Percentiles rank a stretch among this genome's conserved stretches.
These are phyloP conservation scores for Aspergillus piperis DNA, from an alignment of 2,329 filamentous ascomycete species.

Conservation along the genomic window DNA sequence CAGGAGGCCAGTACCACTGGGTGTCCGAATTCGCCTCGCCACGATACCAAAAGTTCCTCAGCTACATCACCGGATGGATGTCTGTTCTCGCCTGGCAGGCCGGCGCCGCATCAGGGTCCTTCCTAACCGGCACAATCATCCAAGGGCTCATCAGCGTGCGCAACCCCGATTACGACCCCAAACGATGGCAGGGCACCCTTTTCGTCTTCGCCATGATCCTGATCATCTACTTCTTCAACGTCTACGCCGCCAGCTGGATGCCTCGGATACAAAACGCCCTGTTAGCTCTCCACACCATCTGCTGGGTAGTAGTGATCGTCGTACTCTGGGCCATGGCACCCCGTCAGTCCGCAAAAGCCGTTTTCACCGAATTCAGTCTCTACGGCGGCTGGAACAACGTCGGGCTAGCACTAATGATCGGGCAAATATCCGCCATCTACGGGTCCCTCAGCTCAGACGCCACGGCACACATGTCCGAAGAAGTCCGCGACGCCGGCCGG, in stretches of 20 bases:
- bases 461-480: slow-evolving; percentile 48
- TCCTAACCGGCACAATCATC: slow-evolving; percentile 52
- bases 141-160: slow-evolving; percentile 48
- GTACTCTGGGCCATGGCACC: slow-evolving; percentile 38
- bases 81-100: slow-evolving; percentile 54
- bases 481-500: slow-evolving; percentile 49
- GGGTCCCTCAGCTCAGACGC: slow-evolving; percentile 33
- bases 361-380: slow-evolving; percentile 43
- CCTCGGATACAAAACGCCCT: slow-evolving; percentile 42
- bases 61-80: slow-evolving; percentile 58
- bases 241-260: slow-evolving; percentile 34
- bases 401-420: slow-evolving; percentile 39
- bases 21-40: slow-evolving; percentile 56
- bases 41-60: slow-evolving; percentile 54
- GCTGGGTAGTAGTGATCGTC: slow-evolving; percentile 36
- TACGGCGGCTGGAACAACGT: slow-evolving; percentile 41
- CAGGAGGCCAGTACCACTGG: slow-evolving; percentile 62
- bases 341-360: slow-evolving; percentile 27
- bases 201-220: slow-evolving; percentile 50
- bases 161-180: slow-evolving; percentile 42
- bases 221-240: slow-evolving; percentile 47
- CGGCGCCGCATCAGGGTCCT: slow-evolving; percentile 50
- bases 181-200: slow-evolving; percentile 53
- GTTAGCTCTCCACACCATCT: slow-evolving; percentile 41
- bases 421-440: slow-evolving; percentile 39